Percentiles rank a stretch among this genome's conserved stretches.
phyloP scores from a whole-genome alignment of 495 filamentous ascomycete species.

The Talaromyces thailandensis region DNA sequence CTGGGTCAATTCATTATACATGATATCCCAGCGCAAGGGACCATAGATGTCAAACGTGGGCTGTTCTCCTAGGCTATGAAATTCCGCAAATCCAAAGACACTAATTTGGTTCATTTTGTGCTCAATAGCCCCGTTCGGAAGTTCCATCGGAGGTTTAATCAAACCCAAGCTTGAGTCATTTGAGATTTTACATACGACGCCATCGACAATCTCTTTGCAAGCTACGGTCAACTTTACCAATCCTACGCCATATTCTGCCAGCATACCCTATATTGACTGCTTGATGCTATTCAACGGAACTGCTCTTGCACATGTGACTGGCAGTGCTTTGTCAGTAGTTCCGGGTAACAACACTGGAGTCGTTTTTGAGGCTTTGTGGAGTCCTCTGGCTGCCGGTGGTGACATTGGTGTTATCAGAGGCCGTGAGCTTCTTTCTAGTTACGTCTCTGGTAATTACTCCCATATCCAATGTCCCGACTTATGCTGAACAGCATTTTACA shows the following conservation, averaged over 20 bases:
- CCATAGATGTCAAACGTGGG: constrained; percentile 82
- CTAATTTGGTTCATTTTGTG: background rate
- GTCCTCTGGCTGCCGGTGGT: constrained; percentile 55
- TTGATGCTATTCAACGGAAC: constrained; percentile 65
- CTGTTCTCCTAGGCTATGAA: constrained; percentile 19
- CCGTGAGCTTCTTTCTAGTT: constrained; percentile 67
- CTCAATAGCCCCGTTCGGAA: constrained; percentile 31
- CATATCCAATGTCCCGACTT: background rate
- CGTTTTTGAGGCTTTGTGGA: constrained; percentile 61
- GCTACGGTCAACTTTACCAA: constrained; percentile 77
- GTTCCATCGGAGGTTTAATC: constrained; percentile 37
- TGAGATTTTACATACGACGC: constrained; percentile 57
- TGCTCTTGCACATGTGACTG: constrained; percentile 62
- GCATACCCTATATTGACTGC: constrained; percentile 69
- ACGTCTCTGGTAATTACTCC: constrained; percentile 61
- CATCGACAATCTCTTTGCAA: constrained; percentile 56
- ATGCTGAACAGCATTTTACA: constrained; percentile 14
- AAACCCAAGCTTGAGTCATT: constrained; percentile 56
- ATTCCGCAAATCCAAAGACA: constrained; percentile 11
- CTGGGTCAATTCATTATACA: constrained; percentile 72
- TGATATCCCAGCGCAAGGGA: constrained; percentile 75
- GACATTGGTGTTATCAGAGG: constrained; percentile 49
- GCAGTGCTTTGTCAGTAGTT: constrained; percentile 47
- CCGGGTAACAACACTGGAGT: constrained; percentile 68
- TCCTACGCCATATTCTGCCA: constrained; percentile 74